phyloP scores from a whole-genome alignment of 2,329 filamentous ascomycete genomes.

The Neonectria hederae region DNA sequence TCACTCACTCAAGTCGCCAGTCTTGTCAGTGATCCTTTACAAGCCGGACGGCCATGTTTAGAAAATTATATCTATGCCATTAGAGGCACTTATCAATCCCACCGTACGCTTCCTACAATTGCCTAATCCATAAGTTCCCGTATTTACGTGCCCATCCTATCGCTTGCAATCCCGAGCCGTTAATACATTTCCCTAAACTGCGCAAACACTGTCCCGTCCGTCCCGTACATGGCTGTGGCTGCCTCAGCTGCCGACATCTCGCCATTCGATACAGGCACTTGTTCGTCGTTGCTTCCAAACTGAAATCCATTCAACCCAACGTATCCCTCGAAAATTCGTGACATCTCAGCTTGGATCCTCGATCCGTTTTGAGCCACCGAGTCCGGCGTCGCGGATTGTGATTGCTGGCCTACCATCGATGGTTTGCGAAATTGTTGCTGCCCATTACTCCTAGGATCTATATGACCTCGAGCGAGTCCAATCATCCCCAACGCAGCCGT shows the following conservation, averaged over 20 bases:
- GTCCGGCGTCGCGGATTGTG: slow-evolving; percentile 35
- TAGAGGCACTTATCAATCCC: slow-evolving; percentile 4
- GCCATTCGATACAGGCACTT: slow-evolving; percentile 33
- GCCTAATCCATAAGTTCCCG: neutral
- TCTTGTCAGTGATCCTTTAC: neutral
- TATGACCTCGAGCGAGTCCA: slow-evolving; percentile 57
- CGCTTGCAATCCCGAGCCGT: slow-evolving; percentile 2
- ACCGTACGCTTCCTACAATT: neutral
- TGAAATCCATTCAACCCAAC: slow-evolving; percentile 49
- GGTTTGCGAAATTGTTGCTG: slow-evolving; percentile 44
- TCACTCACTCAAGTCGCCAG: neutral
- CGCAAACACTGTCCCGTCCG: slow-evolving; percentile 27
- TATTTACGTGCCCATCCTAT: neutral
- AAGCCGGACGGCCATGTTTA: neutral
- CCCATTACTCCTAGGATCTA: slow-evolving; percentile 36
- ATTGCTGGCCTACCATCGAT: slow-evolving; percentile 40
- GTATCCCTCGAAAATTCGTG: slow-evolving; percentile 55
- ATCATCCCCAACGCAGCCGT: slow-evolving; percentile 65
- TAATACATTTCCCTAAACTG: slow-evolving; percentile 31
- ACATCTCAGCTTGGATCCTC: slow-evolving; percentile 64
- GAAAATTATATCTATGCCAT: neutral
- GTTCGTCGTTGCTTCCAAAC: slow-evolving; percentile 41
- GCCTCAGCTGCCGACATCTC: slow-evolving; percentile 39
- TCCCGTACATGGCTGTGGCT: slow-evolving; percentile 34
- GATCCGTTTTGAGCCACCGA: slow-evolving; percentile 54